Base-by-base conservation (phyloP, 2,329 filamentous ascomycete species). In the Colletotrichum sp. region DNA sequence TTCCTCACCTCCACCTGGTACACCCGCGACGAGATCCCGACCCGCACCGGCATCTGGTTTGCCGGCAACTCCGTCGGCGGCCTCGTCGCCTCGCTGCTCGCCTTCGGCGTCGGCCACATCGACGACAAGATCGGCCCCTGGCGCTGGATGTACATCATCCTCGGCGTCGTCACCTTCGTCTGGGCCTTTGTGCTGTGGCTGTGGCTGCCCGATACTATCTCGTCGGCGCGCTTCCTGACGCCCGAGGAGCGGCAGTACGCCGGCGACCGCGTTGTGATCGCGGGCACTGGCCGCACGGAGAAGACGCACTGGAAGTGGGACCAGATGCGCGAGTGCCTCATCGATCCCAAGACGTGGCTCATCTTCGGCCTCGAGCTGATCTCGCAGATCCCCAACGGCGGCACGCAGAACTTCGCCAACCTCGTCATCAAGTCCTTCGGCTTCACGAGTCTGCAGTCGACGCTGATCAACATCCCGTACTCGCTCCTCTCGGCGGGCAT, bases 331-430 rank as follows among this genome's bases (percentile, higher is more conserved):
- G 91, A 93, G 80, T 91, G 90, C 65, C 80, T 92, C 0, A 69
- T 85, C 12, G 91, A 92, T 78, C 90, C 89, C 5, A 92, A 93
- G 81, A 91, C 90, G 0, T 93, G 90, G 90, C 83, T 92, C 64
- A 86, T 93, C 62, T 87, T 91, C 73, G 84, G 83, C 3, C 87
- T 93, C 26, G 86, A 88, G 26, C 76, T 92, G 6, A 81, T 89
- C 4, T 89, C 87, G 3, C 89, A 91, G 81, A 92, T 93, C 28
- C 91, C 92, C 55, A 93, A 93, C 76, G 91, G 91, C 36, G 91
- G 92, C 28, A 91, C 90, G 1, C 89, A 90, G 78, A 90, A 88
- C 78, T 92, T 92, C 65, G 88, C 89, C 55, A 92, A 91, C 79
- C 86, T 92, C 44, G 88, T 92, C 69, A 86, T 92, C 80, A 86